Base-by-base conservation (phyloP, 371 early-diverging fungal genomes). In the Rhizopus delemar region DNA sequence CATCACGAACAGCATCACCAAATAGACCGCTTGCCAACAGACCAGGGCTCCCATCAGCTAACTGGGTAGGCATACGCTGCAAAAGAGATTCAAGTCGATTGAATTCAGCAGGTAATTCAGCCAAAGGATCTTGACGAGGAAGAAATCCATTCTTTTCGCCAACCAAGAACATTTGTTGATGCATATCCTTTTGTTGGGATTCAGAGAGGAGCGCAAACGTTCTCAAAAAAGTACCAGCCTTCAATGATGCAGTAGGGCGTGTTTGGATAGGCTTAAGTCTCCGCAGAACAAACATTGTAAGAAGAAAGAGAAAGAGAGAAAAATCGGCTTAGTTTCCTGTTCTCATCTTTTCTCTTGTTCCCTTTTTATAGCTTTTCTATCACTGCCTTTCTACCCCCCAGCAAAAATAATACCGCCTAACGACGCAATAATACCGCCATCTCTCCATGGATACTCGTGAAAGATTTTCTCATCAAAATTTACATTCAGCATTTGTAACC, bases 11-110 rank as follows among this genome's bases (percentile, higher is more conserved):
- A 33, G 88, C 91, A 13, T 87, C 86, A 12, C 94, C 94, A 60
- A 94, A 87, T 51, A 87, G 74, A 3, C 93, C 93, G 12, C 76
- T 80, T 11, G 88, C 86, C 36, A 94, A 76, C 12, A 94, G 66
- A n/a, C 94, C 94, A 22, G 77, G 72, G 15, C 76, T 71, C 6
- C 90, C 91, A 65, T 93, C 87, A 39, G 66, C 59, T 36, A 75
- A 69, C 45, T 74, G 76, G 56, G 93, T 56, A 15, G 93, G 87
- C 94, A 94, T 94, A 48, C 88, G 84, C 55, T 87, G 76, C 45
- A 94, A 74, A 0, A 94, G 67, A 22, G 80, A 69, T 60, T 93
- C 91, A 41, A 94, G 78, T 22, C 58, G 73, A 12, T 70, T 78
- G 68, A 88, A 94, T 59, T 82, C 71, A 32, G 77, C 69, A 12